Percentiles rank a stretch among this genome's conserved stretches.
Evolutionary conservation across 306 rosid genomes (phyloP).

Genomic region (Comarum palustre): DNA sequence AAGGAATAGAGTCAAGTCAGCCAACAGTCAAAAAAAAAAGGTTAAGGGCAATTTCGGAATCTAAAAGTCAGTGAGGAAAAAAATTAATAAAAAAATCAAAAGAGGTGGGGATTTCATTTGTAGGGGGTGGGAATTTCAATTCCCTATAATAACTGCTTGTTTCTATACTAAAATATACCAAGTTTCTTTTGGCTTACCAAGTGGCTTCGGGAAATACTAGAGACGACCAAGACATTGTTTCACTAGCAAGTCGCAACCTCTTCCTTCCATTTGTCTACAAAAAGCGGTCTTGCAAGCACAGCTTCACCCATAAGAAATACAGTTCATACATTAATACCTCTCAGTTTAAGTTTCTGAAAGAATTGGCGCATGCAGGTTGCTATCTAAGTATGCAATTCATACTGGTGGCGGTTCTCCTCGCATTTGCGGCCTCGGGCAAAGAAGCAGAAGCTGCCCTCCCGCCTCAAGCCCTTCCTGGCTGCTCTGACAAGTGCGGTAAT

Average conservation of each 20-base stretch:
- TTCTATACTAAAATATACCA: not conserved
- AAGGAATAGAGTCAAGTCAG: too few relatives aligned
- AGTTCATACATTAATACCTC: not conserved
- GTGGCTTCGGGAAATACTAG: not conserved
- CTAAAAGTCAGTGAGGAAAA: too few relatives aligned
- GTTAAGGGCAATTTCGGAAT: too few relatives aligned
- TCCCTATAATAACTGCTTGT: not conserved
- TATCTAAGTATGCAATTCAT: not conserved
- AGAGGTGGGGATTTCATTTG: too few relatives aligned
- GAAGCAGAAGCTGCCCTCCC: not conserved
- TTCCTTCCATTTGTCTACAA: not conserved
- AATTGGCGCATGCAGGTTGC: not conserved
- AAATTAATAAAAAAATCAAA: too few relatives aligned
- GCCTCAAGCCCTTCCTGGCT: not conserved
- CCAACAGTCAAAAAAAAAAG: too few relatives aligned
- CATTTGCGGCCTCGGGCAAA: not conserved
- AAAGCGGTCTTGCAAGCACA: not conserved
- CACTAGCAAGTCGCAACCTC: not conserved
- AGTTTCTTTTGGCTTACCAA: not conserved
- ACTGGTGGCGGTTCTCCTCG: not conserved
- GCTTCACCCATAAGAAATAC: not conserved
- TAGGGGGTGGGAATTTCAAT: too few relatives aligned
- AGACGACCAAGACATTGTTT: not conserved
- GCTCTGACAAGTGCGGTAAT: not conserved
- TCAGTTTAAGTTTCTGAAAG: not conserved